Conservation (phyloP, 2,329 filamentous ascomycete genomes). For the Lecanosticta acicola region DNA sequence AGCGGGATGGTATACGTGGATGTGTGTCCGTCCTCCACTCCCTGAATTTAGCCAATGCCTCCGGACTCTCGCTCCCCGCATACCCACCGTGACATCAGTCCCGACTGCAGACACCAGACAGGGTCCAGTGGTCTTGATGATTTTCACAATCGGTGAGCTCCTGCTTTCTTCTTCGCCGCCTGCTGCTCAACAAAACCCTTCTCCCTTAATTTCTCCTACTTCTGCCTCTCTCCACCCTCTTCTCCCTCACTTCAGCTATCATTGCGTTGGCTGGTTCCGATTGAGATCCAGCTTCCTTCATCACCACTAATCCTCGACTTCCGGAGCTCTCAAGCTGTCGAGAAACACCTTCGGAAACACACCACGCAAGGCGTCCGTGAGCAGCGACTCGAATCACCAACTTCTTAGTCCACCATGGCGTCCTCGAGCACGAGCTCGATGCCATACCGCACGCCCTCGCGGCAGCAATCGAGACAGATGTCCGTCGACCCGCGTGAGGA, state of each 20-base stretch:
- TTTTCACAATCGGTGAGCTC: not conserved
- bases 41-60: not conserved
- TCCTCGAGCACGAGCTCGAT: slow-evolving; percentile 12
- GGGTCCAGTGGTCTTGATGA: too few relatives aligned
- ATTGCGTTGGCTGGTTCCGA: not conserved
- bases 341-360: not conserved
- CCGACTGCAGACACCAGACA: too few relatives aligned
- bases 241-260: not conserved
- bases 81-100: too few relatives aligned
- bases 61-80: not conserved
- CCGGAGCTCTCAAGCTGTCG: not conserved
- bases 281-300: not conserved
- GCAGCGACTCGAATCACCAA: slow-evolving; percentile 3
- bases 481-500: slow-evolving; percentile 52
- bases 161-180: not conserved
- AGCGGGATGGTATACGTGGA: too few relatives aligned
- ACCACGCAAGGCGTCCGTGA: slow-evolving; percentile 4
- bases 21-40: too few relatives aligned
- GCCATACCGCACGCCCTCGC: slow-evolving; percentile 32
- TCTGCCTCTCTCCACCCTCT: not conserved
- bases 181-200: not conserved
- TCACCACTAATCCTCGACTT: not conserved
- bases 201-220: not conserved
- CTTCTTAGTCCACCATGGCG: slow-evolving; percentile 9
- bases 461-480: slow-evolving; percentile 43